Base-by-base conservation (phyloP, 495 filamentous ascomycete genomes). In the Ramalina peruviana region DNA sequence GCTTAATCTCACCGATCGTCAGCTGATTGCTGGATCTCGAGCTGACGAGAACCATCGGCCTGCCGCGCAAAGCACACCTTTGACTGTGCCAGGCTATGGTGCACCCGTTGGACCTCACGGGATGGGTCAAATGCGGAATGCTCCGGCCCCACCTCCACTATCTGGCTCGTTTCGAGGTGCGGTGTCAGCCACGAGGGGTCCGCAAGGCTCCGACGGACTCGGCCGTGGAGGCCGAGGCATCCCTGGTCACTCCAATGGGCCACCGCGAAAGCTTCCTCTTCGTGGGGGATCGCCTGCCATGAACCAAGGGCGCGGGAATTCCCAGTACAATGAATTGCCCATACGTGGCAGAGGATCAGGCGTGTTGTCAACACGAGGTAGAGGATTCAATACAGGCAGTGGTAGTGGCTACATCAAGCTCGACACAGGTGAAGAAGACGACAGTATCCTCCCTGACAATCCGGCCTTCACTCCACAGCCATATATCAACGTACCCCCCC, bases 1-100 rank as follows among this genome's bases (percentile, higher is more conserved):
- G 19, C 80, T 99, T 15, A 99, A 99, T 62, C 62, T 96, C 36
- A 81, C 82, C 7, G 72, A 89, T 55, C 77, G 75, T 49, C 93
- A 97, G 66, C 72, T 94, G 39, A 71, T 93, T 43, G 79, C 83
- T 39, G 78, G 68, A 43, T 85, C 86, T 13, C 79, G 82, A 48
- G 85, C 86, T 21, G 79, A 74, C 43, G 75, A 79, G 30, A 80
- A 66, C 49, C 76, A 78, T 51, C 73, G 81, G 40, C 51, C 68
- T 42, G 74, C 75, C 27, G 62, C 58, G 11, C 55, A 65, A n/a
- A 54, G 55, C 4, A 68, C 73, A 17, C 79, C 81, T 1, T 61
- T 84, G 43, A 81, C 78, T 1, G 67, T 73, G 48, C 69, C 73
- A 21, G 76, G 76, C 12, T 83, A 85, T 60, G 76, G 76, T 41